These are phyloP conservation scores for Theileria sp. DNA, from an alignment of 169 alveolate species.

Conservation along the genomic window DNA sequence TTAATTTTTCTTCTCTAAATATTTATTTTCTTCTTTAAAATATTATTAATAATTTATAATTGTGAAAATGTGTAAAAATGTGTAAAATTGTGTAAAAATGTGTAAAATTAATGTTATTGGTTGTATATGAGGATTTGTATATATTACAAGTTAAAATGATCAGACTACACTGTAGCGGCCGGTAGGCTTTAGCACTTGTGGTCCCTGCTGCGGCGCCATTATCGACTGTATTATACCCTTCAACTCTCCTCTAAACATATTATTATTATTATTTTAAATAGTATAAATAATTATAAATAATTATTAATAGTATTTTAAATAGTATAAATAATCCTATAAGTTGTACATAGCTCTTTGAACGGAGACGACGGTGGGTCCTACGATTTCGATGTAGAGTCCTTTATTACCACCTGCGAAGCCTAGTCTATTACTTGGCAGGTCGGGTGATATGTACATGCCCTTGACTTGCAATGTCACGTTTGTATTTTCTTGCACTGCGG, in stretches of 20 bases:
- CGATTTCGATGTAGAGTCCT: slow-evolving; percentile 80
- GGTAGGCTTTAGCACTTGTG: slow-evolving; percentile 17
- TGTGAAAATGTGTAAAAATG: not conserved
- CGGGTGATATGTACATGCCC: slow-evolving; percentile 77
- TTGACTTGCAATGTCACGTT: slow-evolving; percentile 82
- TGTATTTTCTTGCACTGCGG: slow-evolving; percentile 77
- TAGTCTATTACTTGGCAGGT: slow-evolving; percentile 69
- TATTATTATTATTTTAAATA: no score
- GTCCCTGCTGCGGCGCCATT: slow-evolving; percentile 30
- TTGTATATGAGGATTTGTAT: no score
- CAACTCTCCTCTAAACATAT: slow-evolving; percentile 42
- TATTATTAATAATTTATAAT: no score
- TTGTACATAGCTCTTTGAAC: slow-evolving; percentile 82
- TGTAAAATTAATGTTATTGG: no score
- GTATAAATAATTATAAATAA: no score
- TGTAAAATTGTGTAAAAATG: no score
- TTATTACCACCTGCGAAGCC: slow-evolving; percentile 59
- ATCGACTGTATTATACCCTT: slow-evolving; percentile 43
- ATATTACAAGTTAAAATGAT: not conserved
- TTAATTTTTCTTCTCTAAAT: no score
- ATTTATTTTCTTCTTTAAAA: not conserved
- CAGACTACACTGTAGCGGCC: slow-evolving; percentile 62
- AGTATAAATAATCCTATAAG: no score
- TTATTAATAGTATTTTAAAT: not conserved
- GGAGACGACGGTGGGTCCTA: slow-evolving; percentile 78